These are phyloP conservation scores for Porogramme epimiltina DNA, from an alignment of 1,284 basidiomycete species.

Conservation along the genomic window DNA sequence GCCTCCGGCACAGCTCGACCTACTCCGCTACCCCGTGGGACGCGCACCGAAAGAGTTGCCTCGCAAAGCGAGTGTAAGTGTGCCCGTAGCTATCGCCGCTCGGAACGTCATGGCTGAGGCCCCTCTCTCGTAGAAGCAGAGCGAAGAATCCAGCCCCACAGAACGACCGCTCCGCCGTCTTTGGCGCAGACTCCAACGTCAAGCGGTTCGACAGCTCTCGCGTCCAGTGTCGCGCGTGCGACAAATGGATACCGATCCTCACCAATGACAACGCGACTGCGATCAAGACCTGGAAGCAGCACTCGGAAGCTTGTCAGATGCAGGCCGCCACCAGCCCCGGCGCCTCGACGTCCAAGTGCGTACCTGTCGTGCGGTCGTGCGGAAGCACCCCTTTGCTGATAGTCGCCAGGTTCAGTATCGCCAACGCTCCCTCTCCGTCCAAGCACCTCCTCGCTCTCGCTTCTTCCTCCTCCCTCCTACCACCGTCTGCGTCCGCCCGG, in stretches of 20 bases:
- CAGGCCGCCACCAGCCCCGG: conserved; percentile 11
- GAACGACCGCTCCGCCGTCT: conserved; percentile 57
- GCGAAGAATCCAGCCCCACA: conserved; percentile 35
- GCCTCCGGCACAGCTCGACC: conserved; percentile 76
- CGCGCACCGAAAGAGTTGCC: conserved; percentile 73
- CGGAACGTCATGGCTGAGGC: conserved; percentile 6
- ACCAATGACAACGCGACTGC: conserved; percentile 29
- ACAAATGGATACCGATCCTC: conserved; percentile 58
- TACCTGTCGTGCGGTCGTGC: background rate
- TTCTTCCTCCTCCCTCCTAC: conserved; percentile 31
- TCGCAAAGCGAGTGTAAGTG: conserved; percentile 69
- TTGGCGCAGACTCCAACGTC: conserved; percentile 64
- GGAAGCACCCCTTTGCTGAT: background rate
- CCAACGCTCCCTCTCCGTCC: conserved; percentile 37
- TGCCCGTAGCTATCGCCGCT: background rate
- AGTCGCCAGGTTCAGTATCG: conserved; percentile 13
- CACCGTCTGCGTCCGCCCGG: conserved; percentile 23
- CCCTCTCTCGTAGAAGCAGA: conserved; percentile 18
- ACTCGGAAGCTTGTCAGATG: conserved; percentile 32
- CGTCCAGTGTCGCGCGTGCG: conserved; percentile 66
- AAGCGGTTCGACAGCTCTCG: conserved; percentile 73
- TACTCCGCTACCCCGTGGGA: conserved; percentile 87
- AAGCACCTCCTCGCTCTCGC: conserved; percentile 37
- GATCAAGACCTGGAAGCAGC: conserved; percentile 34
- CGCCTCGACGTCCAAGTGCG: conserved; percentile 27